A percentile compares a stretch with the other conserved stretches of the same genome.
phyloP scores from a whole-genome alignment of 495 filamentous ascomycete species.

The Amphirosellinia nigrospora region DNA sequence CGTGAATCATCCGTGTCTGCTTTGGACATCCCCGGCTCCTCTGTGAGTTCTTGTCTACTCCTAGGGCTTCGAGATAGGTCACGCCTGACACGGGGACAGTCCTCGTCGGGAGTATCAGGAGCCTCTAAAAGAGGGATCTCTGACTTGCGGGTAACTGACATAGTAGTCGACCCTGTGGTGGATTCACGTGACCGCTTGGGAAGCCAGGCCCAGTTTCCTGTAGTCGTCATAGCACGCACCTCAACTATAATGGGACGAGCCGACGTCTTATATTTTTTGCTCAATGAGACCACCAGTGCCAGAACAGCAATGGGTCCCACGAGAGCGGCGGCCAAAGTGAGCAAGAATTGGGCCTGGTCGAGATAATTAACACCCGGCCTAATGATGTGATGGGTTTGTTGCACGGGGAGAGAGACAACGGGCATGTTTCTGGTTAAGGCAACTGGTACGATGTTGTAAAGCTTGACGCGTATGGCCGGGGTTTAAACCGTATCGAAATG shows the following conservation, averaged over 20 bases:
- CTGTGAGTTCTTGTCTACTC: slow-evolving; percentile 21
- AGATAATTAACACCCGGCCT: slow-evolving; percentile 36
- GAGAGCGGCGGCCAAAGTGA: slow-evolving; percentile 37
- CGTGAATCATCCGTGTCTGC: slow-evolving; percentile 31
- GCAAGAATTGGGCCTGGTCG: slow-evolving; percentile 34
- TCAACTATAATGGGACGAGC: slow-evolving; percentile 17
- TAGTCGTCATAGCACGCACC: slow-evolving; percentile 17
- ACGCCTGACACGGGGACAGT: slow-evolving; percentile 10
- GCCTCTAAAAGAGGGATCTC: slow-evolving; percentile 21
- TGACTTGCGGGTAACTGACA: slow-evolving; percentile 36
- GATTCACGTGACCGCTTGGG: slow-evolving; percentile 36
- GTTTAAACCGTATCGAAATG: slow-evolving; percentile 31
- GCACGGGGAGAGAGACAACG: slow-evolving; percentile 44
- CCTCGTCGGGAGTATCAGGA: slow-evolving; percentile 24
- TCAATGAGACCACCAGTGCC: slow-evolving; percentile 29
- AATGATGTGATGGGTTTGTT: slow-evolving; percentile 43
- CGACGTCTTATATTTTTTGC: slow-evolving; percentile 36
- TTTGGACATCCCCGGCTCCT: slow-evolving; percentile 15
- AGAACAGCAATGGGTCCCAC: slow-evolving; percentile 36
- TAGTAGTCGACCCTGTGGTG: slow-evolving; percentile 28
- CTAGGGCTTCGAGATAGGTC: slow-evolving; percentile 27
- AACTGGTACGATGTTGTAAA: slow-evolving; percentile 35
- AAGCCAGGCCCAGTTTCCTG: slow-evolving; percentile 24
- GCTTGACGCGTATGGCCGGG: slow-evolving; percentile 38
- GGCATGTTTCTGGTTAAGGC: slow-evolving; percentile 50